Evolutionary conservation across 1,139 yeast species (phyloP), one percentile per base, ranked within the genome.

Genomic region (Sugiyamaella japonica): DNA sequence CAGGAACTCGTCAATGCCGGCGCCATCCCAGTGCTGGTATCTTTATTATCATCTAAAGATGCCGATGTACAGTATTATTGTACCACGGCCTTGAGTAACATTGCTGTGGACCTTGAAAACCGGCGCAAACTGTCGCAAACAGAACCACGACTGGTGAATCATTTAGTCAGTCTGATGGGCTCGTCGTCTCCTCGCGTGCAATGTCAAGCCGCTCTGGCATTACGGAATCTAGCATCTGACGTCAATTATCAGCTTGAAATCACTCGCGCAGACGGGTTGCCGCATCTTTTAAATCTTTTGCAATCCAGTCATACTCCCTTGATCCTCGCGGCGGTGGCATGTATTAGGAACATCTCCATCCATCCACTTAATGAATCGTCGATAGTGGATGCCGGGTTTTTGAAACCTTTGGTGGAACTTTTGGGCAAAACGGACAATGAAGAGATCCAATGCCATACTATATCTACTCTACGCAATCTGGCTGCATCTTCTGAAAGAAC

Each of bases 51-150:
- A 1, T 86, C 91, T 52, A 82, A 85, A 23, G 99, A 93, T 71
- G 89, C 97, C 2, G 99, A 93, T 70, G 98, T 93, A 42, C 99
- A 95, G 73, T 93, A 95, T 72, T 93, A 93, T 70, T 93, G 99
- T 76, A 93, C 99, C 15, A 93, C 99, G 1, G 98, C 99, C 0
- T 78, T 93, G 62, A 89, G 97, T 34, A 93, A 93, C 69, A 91
- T 93, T 63, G 99, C 99, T 2, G 99, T 93, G 45, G 99, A 93
- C 73, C 96, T 90, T 67, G 78, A 80, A 49, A 93, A 93, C 74
- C 81, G 99, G 63, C 87, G 86, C 70, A 88, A 88, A 68, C 78
- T 93, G 62, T 84, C 97, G 4, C 85, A 89, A 58, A 88, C 97
- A 2, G 98, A 93, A 73, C 97, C 97, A n/a, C 86, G 90, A 65